These are phyloP conservation scores for Umbilicus rupestris DNA, from an alignment of 164 flowering plant species.

Conservation along the genomic window DNA sequence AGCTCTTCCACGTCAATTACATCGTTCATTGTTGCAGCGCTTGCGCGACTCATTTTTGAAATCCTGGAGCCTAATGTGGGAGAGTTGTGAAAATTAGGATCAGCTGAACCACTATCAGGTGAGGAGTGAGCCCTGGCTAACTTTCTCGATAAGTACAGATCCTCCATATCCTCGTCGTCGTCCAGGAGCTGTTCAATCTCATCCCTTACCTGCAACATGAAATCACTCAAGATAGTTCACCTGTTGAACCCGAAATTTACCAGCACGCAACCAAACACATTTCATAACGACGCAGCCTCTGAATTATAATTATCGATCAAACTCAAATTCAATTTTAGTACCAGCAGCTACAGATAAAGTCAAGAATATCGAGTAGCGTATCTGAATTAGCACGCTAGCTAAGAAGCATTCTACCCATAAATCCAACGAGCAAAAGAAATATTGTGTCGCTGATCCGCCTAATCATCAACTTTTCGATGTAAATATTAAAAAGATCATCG, in stretches of 20 bases:
- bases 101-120: slow-evolving; percentile 53
- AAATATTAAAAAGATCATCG: too few relatives aligned
- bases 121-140: slow-evolving; percentile 43
- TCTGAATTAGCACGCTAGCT: not conserved
- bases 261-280: too few relatives aligned
- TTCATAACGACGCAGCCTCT: too few relatives aligned
- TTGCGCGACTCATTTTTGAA: slow-evolving; percentile 71
- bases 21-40: slow-evolving; percentile 48
- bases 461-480: too few relatives aligned
- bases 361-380: not conserved
- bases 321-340: too few relatives aligned
- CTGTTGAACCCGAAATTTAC: not conserved
- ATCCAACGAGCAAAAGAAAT: not conserved
- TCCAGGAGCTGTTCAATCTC: slow-evolving; percentile 93
- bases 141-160: slow-evolving; percentile 84
- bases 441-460: too few relatives aligned
- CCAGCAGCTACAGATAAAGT: not conserved
- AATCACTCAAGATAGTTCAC: not conserved
- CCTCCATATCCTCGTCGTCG: slow-evolving; percentile 97
- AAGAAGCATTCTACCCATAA: not conserved
- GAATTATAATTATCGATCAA: too few relatives aligned
- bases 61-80: slow-evolving; percentile 67
- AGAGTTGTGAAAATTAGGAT: slow-evolving; percentile 56
- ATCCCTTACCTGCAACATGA: slow-evolving; percentile 60
- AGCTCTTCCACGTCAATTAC: slow-evolving; percentile 92